Base-by-base conservation (phyloP, 2,329 filamentous ascomycete genomes). In the Ophiocordyceps camponoti-saundersi region DNA sequence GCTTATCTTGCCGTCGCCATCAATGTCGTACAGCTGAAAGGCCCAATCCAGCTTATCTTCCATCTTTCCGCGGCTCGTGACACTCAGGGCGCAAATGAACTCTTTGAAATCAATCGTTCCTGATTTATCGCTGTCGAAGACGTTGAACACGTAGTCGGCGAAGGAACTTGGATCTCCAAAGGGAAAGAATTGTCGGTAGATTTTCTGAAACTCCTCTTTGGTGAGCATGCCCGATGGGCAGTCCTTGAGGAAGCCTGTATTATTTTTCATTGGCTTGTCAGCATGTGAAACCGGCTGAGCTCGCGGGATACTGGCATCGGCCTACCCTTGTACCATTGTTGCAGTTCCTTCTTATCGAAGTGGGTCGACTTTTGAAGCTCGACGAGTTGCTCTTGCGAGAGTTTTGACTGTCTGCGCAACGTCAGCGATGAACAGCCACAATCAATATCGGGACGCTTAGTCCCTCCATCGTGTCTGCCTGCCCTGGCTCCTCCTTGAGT, bases 11-110 rank as follows among this genome's bases (percentile, higher is more conserved):
- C 92, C 92, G 63, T 98, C 92, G 48, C 92, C 90, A 60, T 98
- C 92, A 59, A 98, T 96, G 67, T 98, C 92, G 67, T 98, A 98
- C 55, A 98, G 75, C 70, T 98, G 90, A 70, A 98, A 98, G 16
- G 92, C 92, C 92, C 92, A 98, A 65, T 96, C 90, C 48, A 98
- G 75, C 68, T 98, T 98, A 69, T 98, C 92, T 69, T 98, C 92
- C 87, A 96, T 95, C 72, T 93, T 93, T 60, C 92, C 92, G 56
- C 92, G 80, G 66, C 87, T 94, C 45, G 92, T 98, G 60, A 98
- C 90, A 65, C 87, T 95, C 53, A 98, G 71, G 26, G 92, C 92
- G 69, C 90, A 95, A 66, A 98, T 98, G 68, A 98, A 98, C 67
- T 98, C 92, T 65, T 96, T 96, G 69, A 98, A 98, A 69, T 98